Evolutionary conservation across 2,329 filamentous ascomycete species (phyloP).

Genomic region (Aspergillus hiratsukae): DNA sequence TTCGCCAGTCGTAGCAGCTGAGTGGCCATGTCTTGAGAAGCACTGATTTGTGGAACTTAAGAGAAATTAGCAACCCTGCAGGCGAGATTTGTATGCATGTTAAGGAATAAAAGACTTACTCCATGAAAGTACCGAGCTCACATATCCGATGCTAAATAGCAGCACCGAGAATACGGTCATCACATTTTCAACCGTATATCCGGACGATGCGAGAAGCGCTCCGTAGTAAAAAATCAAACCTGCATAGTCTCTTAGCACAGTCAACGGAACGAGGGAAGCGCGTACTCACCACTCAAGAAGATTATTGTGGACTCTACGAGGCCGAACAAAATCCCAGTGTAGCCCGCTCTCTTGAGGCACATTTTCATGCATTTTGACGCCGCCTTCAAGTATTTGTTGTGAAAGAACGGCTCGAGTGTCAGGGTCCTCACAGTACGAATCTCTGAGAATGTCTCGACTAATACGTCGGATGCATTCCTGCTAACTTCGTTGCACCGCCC

Average conservation of each 20-base stretch:
- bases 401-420: conserved; percentile 69
- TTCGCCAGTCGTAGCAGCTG: conserved; percentile 67
- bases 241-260: conserved; percentile 11
- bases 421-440: conserved; percentile 74
- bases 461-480: conserved; percentile 56
- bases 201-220: conserved; percentile 55
- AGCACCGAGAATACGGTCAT: conserved; percentile 76
- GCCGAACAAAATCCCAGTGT: conserved; percentile 69
- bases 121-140: conserved; percentile 64
- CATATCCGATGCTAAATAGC: conserved; percentile 74
- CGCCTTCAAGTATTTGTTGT: conserved; percentile 55
- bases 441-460: conserved; percentile 72
- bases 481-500: conserved; percentile 59
- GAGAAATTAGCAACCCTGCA: background rate
- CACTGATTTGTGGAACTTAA: conserved; percentile 70
- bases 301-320: conserved; percentile 68
- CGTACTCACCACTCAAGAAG: conserved; percentile 56
- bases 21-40: conserved; percentile 66
- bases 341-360: conserved; percentile 63
- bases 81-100: background rate
- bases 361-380: conserved; percentile 52
- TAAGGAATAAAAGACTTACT: conserved; percentile 31
- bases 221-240: conserved; percentile 84
- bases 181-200: conserved; percentile 54
- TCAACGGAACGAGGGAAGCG: too few species aligned